phyloP scores from a whole-genome alignment of 352 stramenopile genomes.

The Aphanomyces astaci region DNA sequence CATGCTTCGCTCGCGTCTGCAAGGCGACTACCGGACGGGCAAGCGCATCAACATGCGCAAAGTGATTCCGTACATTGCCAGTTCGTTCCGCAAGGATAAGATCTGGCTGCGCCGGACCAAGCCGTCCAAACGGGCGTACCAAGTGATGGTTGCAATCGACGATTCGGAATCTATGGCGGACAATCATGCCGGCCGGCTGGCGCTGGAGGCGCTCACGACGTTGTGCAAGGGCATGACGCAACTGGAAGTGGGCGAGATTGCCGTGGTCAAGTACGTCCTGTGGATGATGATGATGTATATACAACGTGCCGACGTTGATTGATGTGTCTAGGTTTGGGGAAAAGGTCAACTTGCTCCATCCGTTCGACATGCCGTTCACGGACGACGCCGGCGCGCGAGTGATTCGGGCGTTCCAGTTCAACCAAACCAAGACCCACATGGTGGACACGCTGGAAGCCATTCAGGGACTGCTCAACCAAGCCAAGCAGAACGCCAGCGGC shows the following conservation, averaged over 20 bases:
- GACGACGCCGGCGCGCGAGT: slow-evolving; percentile 91
- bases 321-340: slow-evolving; percentile 92
- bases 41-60: slow-evolving; percentile 99
- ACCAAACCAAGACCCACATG: slow-evolving; percentile 96
- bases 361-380: slow-evolving; percentile 95
- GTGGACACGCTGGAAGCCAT: slow-evolving; percentile 91
- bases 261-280: slow-evolving; percentile 50
- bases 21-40: slow-evolving; percentile 98
- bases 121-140: slow-evolving; percentile 97
- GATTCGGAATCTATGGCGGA: slow-evolving; percentile 99
- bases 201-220: slow-evolving; percentile 93
- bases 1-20: slow-evolving; percentile 94
- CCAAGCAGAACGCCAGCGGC: slow-evolving; percentile 47
- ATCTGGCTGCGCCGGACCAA: slow-evolving; percentile 99
- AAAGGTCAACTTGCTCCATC: slow-evolving; percentile 94
- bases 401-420: slow-evolving; percentile 94
- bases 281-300: no score
- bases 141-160: slow-evolving; percentile 98
- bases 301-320: no score
- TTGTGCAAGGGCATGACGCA: slow-evolving; percentile 96
- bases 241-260: slow-evolving; percentile 95
- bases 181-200: slow-evolving; percentile 92
- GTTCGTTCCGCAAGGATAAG: slow-evolving; percentile 99
- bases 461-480: slow-evolving; percentile 84
- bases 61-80: slow-evolving; percentile 99